These are phyloP conservation scores for Russula sp. DNA, from an alignment of 768 basidiomycete genomes.

Conservation along the genomic window DNA sequence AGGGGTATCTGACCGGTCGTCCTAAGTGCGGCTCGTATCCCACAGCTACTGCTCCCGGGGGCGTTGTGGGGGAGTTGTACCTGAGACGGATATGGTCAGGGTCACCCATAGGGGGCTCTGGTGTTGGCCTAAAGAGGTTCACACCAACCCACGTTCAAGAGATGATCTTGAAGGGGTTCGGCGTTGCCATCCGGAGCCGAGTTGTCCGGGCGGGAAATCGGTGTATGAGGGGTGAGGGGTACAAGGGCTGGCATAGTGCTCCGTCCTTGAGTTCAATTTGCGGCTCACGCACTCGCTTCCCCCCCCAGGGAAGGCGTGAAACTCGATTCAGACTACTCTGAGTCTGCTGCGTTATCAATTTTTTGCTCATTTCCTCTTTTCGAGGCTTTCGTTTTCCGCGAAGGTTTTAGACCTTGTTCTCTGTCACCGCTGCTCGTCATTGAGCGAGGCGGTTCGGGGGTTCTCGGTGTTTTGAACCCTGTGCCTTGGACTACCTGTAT, in stretches of 20 bases:
- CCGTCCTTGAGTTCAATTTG: constrained; percentile 65
- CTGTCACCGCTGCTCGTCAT: not conserved
- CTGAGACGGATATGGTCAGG: not conserved
- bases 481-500: too few relatives aligned
- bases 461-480: not conserved
- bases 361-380: constrained; percentile 31
- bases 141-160: too few relatives aligned
- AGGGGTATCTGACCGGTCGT: not conserved
- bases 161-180: not conserved
- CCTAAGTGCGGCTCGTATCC: not conserved
- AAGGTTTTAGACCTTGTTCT: not conserved
- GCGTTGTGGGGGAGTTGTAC: not conserved
- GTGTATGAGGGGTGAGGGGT: constrained; percentile 23
- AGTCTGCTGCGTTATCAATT: constrained; percentile 42
- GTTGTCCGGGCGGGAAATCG: constrained; percentile 13
- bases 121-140: too few relatives aligned
- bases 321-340: constrained; percentile 74
- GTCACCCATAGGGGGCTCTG: not conserved
- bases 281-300: constrained; percentile 38
- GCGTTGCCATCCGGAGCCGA: not conserved
- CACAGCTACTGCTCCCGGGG: not conserved
- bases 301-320: constrained; percentile 29
- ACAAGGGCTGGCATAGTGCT: constrained; percentile 17
- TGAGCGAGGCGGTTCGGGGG: not conserved
- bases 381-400: constrained; percentile 12